phyloP scores from a whole-genome alignment of 2,329 filamentous ascomycete species.

The Aotearoamyces nothofagi region DNA sequence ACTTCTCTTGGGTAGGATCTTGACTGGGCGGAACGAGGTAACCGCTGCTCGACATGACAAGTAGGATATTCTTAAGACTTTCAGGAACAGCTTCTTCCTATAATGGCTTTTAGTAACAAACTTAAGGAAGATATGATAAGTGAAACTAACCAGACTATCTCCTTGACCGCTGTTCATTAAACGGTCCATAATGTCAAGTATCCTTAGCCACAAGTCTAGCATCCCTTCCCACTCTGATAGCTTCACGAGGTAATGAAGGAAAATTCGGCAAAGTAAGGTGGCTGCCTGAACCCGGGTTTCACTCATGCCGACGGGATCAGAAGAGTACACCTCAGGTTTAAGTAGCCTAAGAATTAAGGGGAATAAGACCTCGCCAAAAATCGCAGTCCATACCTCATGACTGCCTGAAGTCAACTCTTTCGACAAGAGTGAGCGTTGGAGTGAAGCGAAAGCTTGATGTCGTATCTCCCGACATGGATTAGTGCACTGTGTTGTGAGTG shows the following conservation, averaged over 20 bases:
- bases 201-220: slow-evolving; percentile 81
- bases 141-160: slow-evolving; percentile 59
- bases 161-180: slow-evolving; percentile 92
- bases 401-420: slow-evolving; percentile 71
- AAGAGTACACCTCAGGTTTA: slow-evolving; percentile 88
- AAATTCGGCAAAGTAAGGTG: slow-evolving; percentile 86
- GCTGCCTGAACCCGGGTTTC: slow-evolving; percentile 88
- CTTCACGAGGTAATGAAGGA: slow-evolving; percentile 80
- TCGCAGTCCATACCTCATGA: slow-evolving; percentile 85
- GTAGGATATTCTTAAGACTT: slow-evolving; percentile 85
- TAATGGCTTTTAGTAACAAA: slow-evolving; percentile 6
- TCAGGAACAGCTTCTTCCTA: slow-evolving; percentile 92
- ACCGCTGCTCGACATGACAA: slow-evolving; percentile 87
- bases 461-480: slow-evolving; percentile 91
- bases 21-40: slow-evolving; percentile 59
- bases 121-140: slow-evolving; percentile 1
- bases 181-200: slow-evolving; percentile 87
- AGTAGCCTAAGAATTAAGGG: slow-evolving; percentile 75
- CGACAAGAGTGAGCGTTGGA: slow-evolving; percentile 76
- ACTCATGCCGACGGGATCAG: slow-evolving; percentile 83
- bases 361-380: slow-evolving; percentile 88
- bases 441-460: slow-evolving; percentile 69
- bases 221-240: slow-evolving; percentile 78
- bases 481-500: slow-evolving; percentile 76
- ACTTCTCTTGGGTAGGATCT: slow-evolving; percentile 36